Evolutionary conservation across 73 alveolate species (phyloP).

Genomic region (Symbiodinium natans): DNA sequence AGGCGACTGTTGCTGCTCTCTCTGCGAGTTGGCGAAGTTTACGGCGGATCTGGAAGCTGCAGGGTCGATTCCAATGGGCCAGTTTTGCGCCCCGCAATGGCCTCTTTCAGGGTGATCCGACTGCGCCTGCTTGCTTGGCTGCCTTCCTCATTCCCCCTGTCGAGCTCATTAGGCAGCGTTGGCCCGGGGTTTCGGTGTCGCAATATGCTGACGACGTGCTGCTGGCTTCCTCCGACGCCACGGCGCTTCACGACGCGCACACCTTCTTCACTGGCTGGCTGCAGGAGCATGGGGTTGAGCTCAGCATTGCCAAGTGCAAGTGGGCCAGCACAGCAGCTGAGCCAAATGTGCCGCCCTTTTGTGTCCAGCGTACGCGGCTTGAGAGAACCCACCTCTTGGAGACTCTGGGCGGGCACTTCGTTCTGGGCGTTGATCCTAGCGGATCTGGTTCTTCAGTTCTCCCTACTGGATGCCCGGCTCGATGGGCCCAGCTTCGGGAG

Average conservation of each 20-base stretch:
- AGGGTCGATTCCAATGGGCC: background rate
- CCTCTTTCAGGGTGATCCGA: slow-evolving; percentile 21
- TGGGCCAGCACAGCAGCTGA: background rate
- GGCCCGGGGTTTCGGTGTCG: slow-evolving; percentile 30
- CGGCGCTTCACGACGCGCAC: background rate
- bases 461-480: background rate
- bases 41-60: slow-evolving; percentile 25
- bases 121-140: slow-evolving; percentile 14
- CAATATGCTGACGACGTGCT: slow-evolving; percentile 32
- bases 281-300: background rate
- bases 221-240: background rate
- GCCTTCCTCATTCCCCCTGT: background rate
- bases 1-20: background rate
- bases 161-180: background rate
- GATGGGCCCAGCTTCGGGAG: background rate
- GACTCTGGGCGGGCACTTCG: slow-evolving; percentile 14
- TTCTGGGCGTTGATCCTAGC: background rate
- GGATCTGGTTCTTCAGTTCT: background rate
- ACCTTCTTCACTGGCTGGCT: background rate
- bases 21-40: background rate
- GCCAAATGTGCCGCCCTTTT: background rate
- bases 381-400: background rate
- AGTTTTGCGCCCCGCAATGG: background rate
- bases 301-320: background rate
- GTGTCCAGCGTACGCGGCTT: background rate